Conservation (phyloP, 2,329 filamentous ascomycete species). For the Metarhizium sp. region DNA sequence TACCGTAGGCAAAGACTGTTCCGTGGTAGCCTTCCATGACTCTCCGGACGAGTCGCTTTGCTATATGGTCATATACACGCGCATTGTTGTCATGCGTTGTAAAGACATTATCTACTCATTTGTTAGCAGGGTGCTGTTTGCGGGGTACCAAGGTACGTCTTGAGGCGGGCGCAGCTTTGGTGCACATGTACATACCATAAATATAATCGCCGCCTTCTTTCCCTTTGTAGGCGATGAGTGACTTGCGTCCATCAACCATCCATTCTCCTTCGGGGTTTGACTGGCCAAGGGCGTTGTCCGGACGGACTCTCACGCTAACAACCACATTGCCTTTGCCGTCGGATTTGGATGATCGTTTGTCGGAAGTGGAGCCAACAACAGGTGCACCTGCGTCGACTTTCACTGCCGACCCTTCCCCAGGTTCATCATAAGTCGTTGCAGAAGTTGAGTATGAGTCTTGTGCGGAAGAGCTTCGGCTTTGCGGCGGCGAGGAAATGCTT, state of each 20-base stretch:
- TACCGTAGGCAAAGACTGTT: conserved; percentile 96
- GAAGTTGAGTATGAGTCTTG: conserved; percentile 89
- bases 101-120: conserved; percentile 79
- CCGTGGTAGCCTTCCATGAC: conserved; percentile 99
- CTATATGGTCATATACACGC: conserved; percentile 86
- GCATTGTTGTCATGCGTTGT: conserved; percentile 88
- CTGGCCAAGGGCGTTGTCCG: conserved; percentile 60
- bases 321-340: conserved; percentile 91
- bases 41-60: conserved; percentile 85
- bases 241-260: conserved; percentile 79
- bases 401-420: conserved; percentile 42
- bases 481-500: conserved; percentile 71
- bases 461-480: conserved; percentile 84
- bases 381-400: conserved; percentile 17
- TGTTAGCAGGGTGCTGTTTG: neutral
- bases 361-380: conserved; percentile 21
- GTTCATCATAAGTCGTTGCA: conserved; percentile 79
- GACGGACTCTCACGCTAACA: conserved; percentile 88
- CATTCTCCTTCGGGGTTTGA: conserved; percentile 68
- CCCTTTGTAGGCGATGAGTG: conserved; percentile 73
- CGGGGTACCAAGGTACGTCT: neutral
- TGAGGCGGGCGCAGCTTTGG: neutral
- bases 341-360: conserved; percentile 42
- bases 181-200: conserved; percentile 57
- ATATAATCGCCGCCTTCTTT: conserved; percentile 87